Conservation (phyloP, 1,284 basidiomycete species). For the Naganishia sp. region DNA sequence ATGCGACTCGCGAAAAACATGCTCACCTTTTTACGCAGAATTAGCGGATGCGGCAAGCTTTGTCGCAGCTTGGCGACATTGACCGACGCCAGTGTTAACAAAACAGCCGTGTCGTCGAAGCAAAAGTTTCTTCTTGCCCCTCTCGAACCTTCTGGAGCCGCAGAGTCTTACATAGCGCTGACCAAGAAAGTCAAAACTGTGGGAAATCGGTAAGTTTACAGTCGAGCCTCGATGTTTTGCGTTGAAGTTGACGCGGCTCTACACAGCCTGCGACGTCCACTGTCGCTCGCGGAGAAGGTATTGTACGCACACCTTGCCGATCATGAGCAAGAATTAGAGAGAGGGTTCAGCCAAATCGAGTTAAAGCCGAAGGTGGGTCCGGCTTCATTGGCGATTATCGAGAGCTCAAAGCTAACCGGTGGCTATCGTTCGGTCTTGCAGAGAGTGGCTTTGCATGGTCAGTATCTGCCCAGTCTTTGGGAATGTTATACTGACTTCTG, state of each 20-base stretch:
- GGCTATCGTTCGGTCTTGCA: neutral
- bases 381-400: too few relatives aligned
- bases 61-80: slow-evolving; percentile 1
- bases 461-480: neutral
- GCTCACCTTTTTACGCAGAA: too few relatives aligned
- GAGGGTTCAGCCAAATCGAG: slow-evolving; percentile 57
- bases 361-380: slow-evolving; percentile 16
- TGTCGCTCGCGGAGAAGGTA: slow-evolving; percentile 96
- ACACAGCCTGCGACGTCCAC: slow-evolving; percentile 34
- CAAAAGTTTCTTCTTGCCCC: neutral
- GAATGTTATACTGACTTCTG: neutral
- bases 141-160: neutral
- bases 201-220: slow-evolving; percentile 5
- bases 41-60: too few relatives aligned
- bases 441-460: slow-evolving; percentile 30
- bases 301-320: slow-evolving; percentile 89
- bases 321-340: slow-evolving; percentile 68
- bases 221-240: neutral
- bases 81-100: neutral
- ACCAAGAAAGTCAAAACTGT: neutral
- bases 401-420: neutral
- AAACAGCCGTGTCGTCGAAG: neutral
- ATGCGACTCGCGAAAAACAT: neutral
- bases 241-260: neutral
- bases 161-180: slow-evolving; percentile 2